Evolutionary conservation across 805 yeast genomes (phyloP).

Genomic region (Naumovozyma castellii): DNA sequence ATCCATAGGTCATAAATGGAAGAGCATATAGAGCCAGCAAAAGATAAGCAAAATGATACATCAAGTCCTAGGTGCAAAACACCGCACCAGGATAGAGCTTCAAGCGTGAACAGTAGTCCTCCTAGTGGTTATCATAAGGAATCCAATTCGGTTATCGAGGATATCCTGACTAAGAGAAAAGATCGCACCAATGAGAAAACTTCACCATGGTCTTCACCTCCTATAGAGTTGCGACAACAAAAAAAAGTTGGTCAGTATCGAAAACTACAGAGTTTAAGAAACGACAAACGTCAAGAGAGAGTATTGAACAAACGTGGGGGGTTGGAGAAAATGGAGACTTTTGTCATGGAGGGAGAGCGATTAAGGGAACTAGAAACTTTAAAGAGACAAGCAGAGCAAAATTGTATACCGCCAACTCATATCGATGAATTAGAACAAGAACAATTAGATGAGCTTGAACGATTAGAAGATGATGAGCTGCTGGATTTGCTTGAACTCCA

Average conservation of each 20-base stretch:
- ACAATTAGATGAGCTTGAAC: slow-evolving; percentile 7
- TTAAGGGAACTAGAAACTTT: slow-evolving; percentile 9
- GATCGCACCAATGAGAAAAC: neutral
- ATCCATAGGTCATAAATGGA: no score
- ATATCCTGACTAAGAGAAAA: neutral
- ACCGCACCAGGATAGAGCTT: no score
- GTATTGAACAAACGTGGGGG: slow-evolving; percentile 19
- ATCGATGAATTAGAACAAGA: slow-evolving; percentile 14
- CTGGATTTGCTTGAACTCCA: slow-evolving; percentile 13
- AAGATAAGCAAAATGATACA: no score
- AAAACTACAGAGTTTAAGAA: neutral
- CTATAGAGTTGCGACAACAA: neutral
- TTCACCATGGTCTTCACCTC: neutral
- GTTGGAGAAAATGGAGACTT: slow-evolving; percentile 19
- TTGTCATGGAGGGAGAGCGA: slow-evolving; percentile 20
- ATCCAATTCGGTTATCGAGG: neutral
- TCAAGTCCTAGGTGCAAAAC: no score
- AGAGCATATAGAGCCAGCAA: no score
- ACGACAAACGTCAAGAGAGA: neutral
- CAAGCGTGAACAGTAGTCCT: no score
- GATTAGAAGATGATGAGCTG: slow-evolving; percentile 23
- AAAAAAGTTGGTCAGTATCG: neutral
- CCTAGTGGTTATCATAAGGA: no score
- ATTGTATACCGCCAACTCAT: slow-evolving; percentile 15
- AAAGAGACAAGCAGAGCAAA: slow-evolving; percentile 13